Base-by-base conservation (phyloP, 495 filamentous ascomycete genomes). In the Penicillium malachiteum region DNA sequence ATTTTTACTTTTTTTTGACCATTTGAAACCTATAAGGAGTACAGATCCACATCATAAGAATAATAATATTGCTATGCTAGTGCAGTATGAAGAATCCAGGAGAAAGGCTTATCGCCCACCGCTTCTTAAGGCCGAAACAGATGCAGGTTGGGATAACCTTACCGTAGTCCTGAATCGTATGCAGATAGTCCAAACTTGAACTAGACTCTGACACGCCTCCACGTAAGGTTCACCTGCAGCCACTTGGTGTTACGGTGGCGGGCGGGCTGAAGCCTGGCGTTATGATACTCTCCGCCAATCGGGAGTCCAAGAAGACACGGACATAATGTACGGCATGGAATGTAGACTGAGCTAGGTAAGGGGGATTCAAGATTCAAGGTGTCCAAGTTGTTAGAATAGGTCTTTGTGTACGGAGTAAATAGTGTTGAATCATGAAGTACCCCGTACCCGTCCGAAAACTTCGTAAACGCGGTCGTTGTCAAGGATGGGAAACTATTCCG, bases 111-210 rank as follows among this genome's bases (percentile, higher is more conserved):
- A 49, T 51, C 9, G 11, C 42, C 57, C 60, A 59, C 57, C 50
- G 57, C 54, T 50, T 26, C 21, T 26, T 26, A 26, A 26, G 21
- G 21, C 21, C 21, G 21, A 26, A 26, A 26, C 21, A 56, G 43
- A 34, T 48, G 54, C 61, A 51, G 55, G 49, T 52, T 52, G 30
- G 54, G 45, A 60, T 64, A 60, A 56, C 52, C 60, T 66, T 60
- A 54, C 51, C 48, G 48, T 55, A 46, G 41, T 26, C 17, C 41
- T 46, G 5, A 11, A 9, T 45, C 50, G 46, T 14, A 21, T 58
- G 55, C 55, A 55, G 35, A 42, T 21, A 16, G 2, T 32, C 52
- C 13, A 55, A 62, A 58, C 42, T 47, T 52, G 55, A 42, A 56
- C 35, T 7, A 16, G 14, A 32, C 32, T n/a, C 50, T 17, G 56